phyloP scores from a whole-genome alignment of 2,329 filamentous ascomycete species.

The Fusarium udum region DNA sequence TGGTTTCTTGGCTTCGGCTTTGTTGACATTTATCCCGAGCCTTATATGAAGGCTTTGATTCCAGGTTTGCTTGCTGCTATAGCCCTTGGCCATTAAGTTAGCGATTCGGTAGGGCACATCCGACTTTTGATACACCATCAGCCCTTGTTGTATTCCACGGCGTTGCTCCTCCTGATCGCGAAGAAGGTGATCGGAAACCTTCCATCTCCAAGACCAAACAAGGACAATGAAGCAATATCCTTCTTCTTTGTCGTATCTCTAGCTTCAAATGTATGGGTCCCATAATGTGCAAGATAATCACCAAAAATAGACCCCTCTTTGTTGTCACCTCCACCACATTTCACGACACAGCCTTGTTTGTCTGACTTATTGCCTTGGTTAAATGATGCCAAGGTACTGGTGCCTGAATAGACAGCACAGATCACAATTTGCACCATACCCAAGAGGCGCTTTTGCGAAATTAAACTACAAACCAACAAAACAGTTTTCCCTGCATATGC shows the following conservation, averaged over 20 bases:
- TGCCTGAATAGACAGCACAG: background rate
- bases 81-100: background rate
- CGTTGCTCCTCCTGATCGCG: background rate
- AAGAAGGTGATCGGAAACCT: background rate
- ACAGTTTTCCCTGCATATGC: background rate
- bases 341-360: slow-evolving; percentile 19
- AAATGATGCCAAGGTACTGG: background rate
- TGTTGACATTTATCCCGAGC: slow-evolving; percentile 3
- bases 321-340: background rate
- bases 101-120: background rate
- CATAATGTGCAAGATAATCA: background rate
- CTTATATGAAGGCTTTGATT: slow-evolving; percentile 5
- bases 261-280: no score
- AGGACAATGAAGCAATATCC: background rate
- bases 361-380: background rate
- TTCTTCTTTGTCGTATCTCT: background rate
- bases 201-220: background rate
- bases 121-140: background rate
- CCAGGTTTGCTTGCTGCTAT: background rate
- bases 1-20: background rate
- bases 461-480: background rate
- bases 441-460: background rate
- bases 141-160: background rate
- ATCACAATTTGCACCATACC: background rate
- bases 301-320: background rate